Evolutionary conservation across 495 filamentous ascomycete species (phyloP).

Genomic region (Lichina pygmaea): DNA sequence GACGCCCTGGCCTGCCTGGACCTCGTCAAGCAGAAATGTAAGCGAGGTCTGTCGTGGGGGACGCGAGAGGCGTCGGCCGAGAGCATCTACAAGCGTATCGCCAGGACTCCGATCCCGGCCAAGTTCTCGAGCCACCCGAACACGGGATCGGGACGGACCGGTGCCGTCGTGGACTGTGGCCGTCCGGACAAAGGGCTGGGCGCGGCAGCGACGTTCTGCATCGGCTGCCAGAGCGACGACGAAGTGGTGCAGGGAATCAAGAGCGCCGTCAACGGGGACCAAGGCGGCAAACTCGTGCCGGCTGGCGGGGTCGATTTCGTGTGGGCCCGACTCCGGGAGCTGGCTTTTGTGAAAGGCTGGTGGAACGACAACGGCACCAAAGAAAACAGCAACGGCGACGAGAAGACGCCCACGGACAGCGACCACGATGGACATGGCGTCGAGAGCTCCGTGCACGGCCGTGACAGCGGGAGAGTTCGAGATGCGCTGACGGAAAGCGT

Average conservation of each 20-base stretch:
- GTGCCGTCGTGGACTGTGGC: conserved; percentile 76
- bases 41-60: conserved; percentile 66
- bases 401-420: not conserved
- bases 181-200: conserved; percentile 49
- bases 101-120: conserved; percentile 24
- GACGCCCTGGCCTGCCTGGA: conserved; percentile 78
- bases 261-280: conserved; percentile 40
- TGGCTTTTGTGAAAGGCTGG: conserved; percentile 65
- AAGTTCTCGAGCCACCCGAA: conserved; percentile 13
- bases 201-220: conserved; percentile 36
- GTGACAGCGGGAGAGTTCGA: conserved; percentile 10
- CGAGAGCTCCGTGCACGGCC: not conserved
- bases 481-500: conserved; percentile 21
- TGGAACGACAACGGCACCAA: conserved; percentile 28
- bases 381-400: not conserved
- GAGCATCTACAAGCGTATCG: conserved; percentile 65
- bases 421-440: conserved; percentile 1
- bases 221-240: conserved; percentile 48
- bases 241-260: conserved; percentile 46
- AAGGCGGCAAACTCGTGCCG: conserved; percentile 30
- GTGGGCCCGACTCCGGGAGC: conserved; percentile 65
- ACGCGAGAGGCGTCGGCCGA: conserved; percentile 47
- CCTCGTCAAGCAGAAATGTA: conserved; percentile 81
- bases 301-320: conserved; percentile 59
- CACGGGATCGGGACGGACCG: conserved; percentile 28